Base-by-base conservation (phyloP, 495 filamentous ascomycete genomes). In the Tuber microsphaerosporum region DNA sequence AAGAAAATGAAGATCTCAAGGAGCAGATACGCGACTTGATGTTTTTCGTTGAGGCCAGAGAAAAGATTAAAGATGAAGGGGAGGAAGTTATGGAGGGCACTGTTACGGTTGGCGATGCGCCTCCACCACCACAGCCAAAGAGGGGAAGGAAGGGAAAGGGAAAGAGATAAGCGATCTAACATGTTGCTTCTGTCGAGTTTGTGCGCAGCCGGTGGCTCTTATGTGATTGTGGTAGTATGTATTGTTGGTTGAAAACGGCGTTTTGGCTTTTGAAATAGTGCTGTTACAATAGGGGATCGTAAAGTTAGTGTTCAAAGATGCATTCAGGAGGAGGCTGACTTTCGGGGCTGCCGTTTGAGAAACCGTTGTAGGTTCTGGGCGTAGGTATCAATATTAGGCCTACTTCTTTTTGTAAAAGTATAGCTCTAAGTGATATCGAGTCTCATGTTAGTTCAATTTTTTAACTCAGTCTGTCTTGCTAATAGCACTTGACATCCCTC, bases 21-120 rank as follows among this genome's bases (percentile, higher is more conserved):
- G 94, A 97, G 84, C 89, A 91, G 86, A 94, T 97, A 82, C 86
- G 92, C n/a, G 95, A 99, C 84, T 81, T 99, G 81, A 90, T 88
- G 41, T 96, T 97, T 85, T 96, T 94, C 81, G 93, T 99, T 71
- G 91, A 89, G 69, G 91, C 92, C 5, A 88, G 91, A 81, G 90
- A 95, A 85, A 93, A 93, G 82, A 84, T 99, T 79, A 89, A 89
- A 85, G 89, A 91, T 78, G 81, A 86, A 77, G 88, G 87, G 72
- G 90, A 90, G 31, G 88, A 89, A 84, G 84, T 91, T 22, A 86
- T 87, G 48, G 86, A 88, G 82, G 87, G 85, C 1, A 88, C 71
- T 61, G 69, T 83, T n/a, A 81, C 76, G 2, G 79, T 83, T 26
- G 81, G 75, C 5, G 78, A 82, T 44, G 78, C 78, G 17, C 81